Conservation (phyloP, 1,139 yeast genomes). For the Meyerozyma smithsonii region DNA sequence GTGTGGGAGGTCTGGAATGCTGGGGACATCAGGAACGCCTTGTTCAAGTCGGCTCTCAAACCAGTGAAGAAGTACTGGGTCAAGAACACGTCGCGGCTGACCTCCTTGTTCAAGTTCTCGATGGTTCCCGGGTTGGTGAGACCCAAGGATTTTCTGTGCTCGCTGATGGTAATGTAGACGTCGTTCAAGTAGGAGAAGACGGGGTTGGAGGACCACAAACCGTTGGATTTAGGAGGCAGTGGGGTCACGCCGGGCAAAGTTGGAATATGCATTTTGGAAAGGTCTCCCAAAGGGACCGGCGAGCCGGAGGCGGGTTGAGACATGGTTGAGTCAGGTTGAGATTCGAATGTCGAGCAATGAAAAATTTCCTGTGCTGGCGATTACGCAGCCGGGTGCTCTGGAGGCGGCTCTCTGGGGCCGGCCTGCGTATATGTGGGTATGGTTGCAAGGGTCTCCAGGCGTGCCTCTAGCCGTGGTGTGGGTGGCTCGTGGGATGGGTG, state of each 20-base stretch:
- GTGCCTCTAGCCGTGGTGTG: neutral
- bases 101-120: constrained; percentile 92
- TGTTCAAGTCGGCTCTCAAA: constrained; percentile 91
- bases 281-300: constrained; percentile 45
- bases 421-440: neutral
- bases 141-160: constrained; percentile 78
- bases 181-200: constrained; percentile 76
- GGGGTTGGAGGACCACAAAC: constrained; percentile 84
- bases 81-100: constrained; percentile 85
- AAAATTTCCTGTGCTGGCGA: constrained; percentile 1
- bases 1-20: constrained; percentile 98
- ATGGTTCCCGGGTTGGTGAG: constrained; percentile 91
- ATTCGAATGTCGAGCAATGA: constrained; percentile 2
- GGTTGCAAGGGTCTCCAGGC: neutral
- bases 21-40: constrained; percentile 86
- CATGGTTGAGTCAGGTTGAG: constrained; percentile 5
- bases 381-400: neutral
- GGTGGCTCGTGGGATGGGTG: too few species aligned
- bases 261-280: constrained; percentile 49
- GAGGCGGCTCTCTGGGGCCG: neutral
- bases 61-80: constrained; percentile 93
- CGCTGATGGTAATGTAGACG: constrained; percentile 65
- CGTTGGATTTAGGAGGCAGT: constrained; percentile 44
- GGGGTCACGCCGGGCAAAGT: constrained; percentile 57
- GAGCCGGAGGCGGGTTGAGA: constrained; percentile 18